phyloP scores from a whole-genome alignment of 176 grass and related monocot species.

The Ensete ventricosum region DNA sequence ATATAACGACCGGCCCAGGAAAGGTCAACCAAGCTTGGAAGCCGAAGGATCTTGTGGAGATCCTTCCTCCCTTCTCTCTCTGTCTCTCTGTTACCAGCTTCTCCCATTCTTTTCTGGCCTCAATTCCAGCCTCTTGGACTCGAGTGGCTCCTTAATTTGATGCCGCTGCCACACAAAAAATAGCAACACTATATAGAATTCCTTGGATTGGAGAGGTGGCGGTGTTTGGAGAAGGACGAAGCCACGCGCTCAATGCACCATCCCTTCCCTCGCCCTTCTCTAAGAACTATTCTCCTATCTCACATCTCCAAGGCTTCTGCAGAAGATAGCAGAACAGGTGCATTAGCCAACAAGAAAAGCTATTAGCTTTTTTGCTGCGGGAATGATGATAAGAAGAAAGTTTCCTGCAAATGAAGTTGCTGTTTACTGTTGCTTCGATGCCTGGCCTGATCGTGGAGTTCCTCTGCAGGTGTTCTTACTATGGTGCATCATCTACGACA shows the following conservation, averaged over 20 bases:
- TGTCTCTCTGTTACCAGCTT: background rate
- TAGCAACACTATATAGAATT: too few relatives aligned
- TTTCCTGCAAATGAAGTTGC: too few relatives aligned
- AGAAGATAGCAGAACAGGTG: too few relatives aligned
- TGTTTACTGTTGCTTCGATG: background rate
- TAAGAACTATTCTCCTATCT: background rate
- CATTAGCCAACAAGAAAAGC: too few relatives aligned
- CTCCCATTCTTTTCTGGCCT: too few relatives aligned
- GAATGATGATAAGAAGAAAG: too few relatives aligned
- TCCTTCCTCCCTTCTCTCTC: background rate
- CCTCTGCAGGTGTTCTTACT: background rate
- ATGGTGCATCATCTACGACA: background rate
- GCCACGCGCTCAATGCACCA: background rate
- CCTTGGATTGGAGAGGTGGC: background rate
- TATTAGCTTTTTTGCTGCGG: too few relatives aligned
- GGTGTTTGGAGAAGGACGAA: slow-evolving; percentile 1
- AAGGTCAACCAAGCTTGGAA: background rate
- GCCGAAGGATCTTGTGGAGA: too few relatives aligned
- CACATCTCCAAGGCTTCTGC: too few relatives aligned
- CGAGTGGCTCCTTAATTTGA: too few relatives aligned
- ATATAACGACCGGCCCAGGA: background rate
- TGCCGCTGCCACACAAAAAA: too few relatives aligned
- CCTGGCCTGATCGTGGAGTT: background rate
- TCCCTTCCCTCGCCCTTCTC: background rate
- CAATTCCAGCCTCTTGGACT: too few relatives aligned